phyloP scores from a whole-genome alignment of 768 basidiomycete genomes.

The Lactarius hengduanensis region DNA sequence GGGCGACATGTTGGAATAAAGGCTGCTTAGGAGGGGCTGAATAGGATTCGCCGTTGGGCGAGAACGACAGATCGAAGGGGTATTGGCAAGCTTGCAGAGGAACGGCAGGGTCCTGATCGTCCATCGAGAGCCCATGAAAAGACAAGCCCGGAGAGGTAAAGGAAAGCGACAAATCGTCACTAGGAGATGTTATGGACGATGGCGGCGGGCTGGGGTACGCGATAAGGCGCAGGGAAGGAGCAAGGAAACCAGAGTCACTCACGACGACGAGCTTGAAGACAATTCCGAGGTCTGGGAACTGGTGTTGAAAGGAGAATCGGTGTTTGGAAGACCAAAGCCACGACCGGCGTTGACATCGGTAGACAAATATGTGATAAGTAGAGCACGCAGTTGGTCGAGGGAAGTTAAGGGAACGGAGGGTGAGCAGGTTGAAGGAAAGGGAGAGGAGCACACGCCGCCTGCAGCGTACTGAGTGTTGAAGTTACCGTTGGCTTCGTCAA shows the following conservation, averaged over 20 bases:
- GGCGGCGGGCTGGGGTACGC: constrained; percentile 1
- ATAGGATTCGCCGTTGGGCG: not conserved
- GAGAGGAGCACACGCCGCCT: constrained; percentile 11
- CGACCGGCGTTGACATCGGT: constrained; percentile 1
- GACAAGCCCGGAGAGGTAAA: not conserved
- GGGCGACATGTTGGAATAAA: not conserved
- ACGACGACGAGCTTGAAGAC: constrained; percentile 10
- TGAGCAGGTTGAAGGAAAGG: constrained; percentile 5
- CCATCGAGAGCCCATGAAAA: not conserved
- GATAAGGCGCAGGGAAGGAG: not conserved
- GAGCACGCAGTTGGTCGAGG: constrained; percentile 4
- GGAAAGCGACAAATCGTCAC: not conserved
- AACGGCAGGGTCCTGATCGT: not conserved
- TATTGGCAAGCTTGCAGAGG: not conserved
- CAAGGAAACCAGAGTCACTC: not conserved
- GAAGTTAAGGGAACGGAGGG: not conserved
- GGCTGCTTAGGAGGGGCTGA: not conserved
- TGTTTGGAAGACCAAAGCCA: not conserved
- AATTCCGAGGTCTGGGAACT: not conserved
- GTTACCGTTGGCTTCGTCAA: not conserved
- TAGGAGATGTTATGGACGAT: constrained; percentile 15
- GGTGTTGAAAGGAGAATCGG: not conserved
- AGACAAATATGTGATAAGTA: not conserved
- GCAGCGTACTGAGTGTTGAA: constrained; percentile 6
- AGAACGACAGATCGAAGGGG: not conserved